Base-by-base conservation (phyloP, 1,284 basidiomycete genomes). In the Cerrena zonata region DNA sequence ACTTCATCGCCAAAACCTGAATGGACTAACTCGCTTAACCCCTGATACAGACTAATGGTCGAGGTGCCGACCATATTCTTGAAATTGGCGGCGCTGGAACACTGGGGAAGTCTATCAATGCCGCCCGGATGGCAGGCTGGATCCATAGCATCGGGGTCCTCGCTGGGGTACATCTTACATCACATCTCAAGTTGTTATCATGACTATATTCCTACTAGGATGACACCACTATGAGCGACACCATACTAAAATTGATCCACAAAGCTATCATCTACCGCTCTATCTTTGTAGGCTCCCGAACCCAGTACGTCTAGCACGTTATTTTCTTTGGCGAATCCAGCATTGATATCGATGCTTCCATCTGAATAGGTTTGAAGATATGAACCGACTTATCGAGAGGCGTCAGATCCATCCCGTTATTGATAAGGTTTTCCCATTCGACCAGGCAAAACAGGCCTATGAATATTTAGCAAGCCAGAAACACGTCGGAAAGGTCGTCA, bases 1-100 rank as follows among this genome's bases (percentile, higher is more conserved):
- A 37, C 43, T 24, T 46, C 30, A 7, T 7, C n/a, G 26, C n/a
- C 24, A n/a, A 21, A 39, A 4, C 23, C n/a, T 24, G 5, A 4
- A 4, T 19, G 23, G 4, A 15, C 39, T 12, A 12, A 4, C 36
- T 48, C n/a, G 42, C 22, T n/a, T 24, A 25, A n/a, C 27, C 13
- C 5, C 11, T 25, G 13, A 10, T 12, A 10, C 46, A 60, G 37
- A 67, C 63, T 49, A 52, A 55, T 45, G 77, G 59, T 58, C 67
- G 38, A 26, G 74, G 74, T 22, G 72, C 69, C 5, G 67, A 76
- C 52, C 66, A 70, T 56, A 59, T 76, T 43, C 54, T 76, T 56
- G 73, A 76, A 50, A 56, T 59, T 43, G 74, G 74, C 25, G 72
- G 74, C 2, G 48, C 65, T 0, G 69, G 67, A 1, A 75, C 73